Evolutionary conservation across 257 asterid genomes (phyloP), one percentile per base, ranked within the genome.

Genomic region (Apocynum venetum): DNA sequence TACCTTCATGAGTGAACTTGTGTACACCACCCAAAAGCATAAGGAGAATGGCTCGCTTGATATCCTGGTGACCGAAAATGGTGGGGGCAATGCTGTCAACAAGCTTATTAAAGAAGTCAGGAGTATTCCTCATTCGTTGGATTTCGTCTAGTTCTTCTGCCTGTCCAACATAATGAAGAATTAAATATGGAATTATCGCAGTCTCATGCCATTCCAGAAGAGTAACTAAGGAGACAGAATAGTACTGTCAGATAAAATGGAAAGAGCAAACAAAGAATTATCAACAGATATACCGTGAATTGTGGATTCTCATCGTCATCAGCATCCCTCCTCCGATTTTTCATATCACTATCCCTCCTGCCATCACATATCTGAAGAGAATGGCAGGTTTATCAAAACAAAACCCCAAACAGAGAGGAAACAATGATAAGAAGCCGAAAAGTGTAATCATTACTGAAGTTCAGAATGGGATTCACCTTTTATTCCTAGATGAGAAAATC

Each of bases 21-120:
- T 96, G 98, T 63, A 93, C 90, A 35, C 99, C 99, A 72, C 99
- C 91, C 96, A 96, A 88, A 82, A 96, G 97, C 99, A 96, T 93
- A 72, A 96, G 97, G 74, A 96, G 84, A 76, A 96, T 88, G 61
- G 99, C 98, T 80, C 99, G 87, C 88, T 96, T 96, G 82, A 96
- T 96, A 75, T 96, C 99, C 86, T 90, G 92, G 86, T 96, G 97
- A 51, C 99, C 98, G 59, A 90, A 96, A 63, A 96, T 78, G 71
- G 97, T 89, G 67, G 99, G 99, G 40, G 97, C 97, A 74, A 91
- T 83, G 90, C 99, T 96, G 80, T 93, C 97, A 13, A 96, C 98
- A 80, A 93, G 87, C 92, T 96, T 96, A 82, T 91, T 90, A 87
- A 96, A 90, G 87, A 96, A 96, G 81, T 96, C 99, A 0, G 97